Percentiles rank a stretch among this genome's conserved stretches.
Evolutionary conservation across 2,329 filamentous ascomycete genomes (phyloP).

Genomic region (Amesomyces nigricolor): DNA sequence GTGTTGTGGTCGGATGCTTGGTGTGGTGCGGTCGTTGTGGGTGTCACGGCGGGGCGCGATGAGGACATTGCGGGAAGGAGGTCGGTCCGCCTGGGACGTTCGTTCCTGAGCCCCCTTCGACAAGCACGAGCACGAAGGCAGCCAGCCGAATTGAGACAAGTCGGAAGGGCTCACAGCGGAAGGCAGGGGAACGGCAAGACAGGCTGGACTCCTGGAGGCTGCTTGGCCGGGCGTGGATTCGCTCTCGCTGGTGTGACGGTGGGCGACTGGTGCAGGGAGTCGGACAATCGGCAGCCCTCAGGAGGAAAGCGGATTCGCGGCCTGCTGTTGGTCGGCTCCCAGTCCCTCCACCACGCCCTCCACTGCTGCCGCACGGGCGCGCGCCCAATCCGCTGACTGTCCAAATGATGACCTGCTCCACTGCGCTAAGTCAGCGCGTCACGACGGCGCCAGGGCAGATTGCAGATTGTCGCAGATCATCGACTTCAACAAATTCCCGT

Average conservation of each 20-base stretch:
- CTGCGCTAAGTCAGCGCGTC: constrained; percentile 9
- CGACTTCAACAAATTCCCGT: neutral
- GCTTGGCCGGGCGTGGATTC: constrained; percentile 3
- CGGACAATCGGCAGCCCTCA: constrained; percentile 13
- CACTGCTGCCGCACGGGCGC: constrained; percentile 8
- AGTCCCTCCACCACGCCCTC: neutral
- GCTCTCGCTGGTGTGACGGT: constrained; percentile 15
- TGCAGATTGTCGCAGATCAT: constrained; percentile 2
- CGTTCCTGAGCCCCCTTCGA: constrained; percentile 12
- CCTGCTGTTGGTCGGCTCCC: constrained; percentile 16
- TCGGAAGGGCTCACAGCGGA: constrained; percentile 19
- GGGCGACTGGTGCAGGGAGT: constrained; percentile 10
- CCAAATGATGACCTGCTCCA: constrained; percentile 18
- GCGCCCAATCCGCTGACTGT: constrained; percentile 9
- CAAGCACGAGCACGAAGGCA: constrained; percentile 13
- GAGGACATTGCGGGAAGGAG: constrained; percentile 24
- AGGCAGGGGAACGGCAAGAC: constrained; percentile 24
- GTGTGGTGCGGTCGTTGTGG: constrained; percentile 18
- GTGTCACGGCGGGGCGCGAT: constrained; percentile 21
- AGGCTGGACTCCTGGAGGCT: neutral
- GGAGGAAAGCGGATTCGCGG: constrained; percentile 6
- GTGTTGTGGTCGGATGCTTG: constrained; percentile 3
- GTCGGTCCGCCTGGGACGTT: no score
- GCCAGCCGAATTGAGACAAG: constrained; percentile 23
- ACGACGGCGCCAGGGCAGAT: constrained; percentile 11